Percentiles rank a stretch among this genome's conserved stretches.
These are phyloP conservation scores for Candida koratica DNA, from an alignment of 805 yeast species.

Conservation along the genomic window DNA sequence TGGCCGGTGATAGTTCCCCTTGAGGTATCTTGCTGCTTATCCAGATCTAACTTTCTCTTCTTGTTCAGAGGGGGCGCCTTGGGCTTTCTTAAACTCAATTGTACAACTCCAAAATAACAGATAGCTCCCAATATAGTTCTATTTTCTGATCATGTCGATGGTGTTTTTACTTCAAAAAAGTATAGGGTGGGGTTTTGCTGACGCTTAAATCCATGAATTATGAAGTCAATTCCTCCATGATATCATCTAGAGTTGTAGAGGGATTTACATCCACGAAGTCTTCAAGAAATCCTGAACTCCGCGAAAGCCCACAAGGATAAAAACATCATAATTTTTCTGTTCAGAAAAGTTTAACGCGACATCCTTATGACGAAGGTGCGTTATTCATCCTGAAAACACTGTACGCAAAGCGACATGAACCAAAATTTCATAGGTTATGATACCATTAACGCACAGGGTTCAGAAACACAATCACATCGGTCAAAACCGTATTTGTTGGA, in stretches of 20 bases:
- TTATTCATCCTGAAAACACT: too few species aligned
- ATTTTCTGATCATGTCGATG: constrained; percentile 4
- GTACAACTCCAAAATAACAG: constrained; percentile 2
- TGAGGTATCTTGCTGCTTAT: not conserved
- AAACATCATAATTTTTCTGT: too few species aligned
- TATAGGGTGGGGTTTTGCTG: constrained; percentile 9
- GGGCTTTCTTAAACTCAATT: not conserved
- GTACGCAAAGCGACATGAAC: too few species aligned
- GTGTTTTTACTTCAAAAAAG: constrained; percentile 10
- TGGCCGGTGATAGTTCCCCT: not conserved
- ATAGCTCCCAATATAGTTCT: constrained; percentile 7
- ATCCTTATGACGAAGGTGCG: too few species aligned
- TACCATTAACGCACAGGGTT: too few species aligned
- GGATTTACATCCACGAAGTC: constrained; percentile 10
- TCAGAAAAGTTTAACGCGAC: too few species aligned
- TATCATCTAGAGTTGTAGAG: constrained; percentile 11
- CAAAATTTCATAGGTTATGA: too few species aligned
- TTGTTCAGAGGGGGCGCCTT: not conserved
- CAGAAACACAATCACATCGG: too few species aligned
- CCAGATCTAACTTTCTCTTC: not conserved
- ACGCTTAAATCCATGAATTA: constrained; percentile 9
- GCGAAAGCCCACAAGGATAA: too few species aligned
- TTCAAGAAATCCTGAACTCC: not conserved
- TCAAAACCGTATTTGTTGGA: too few species aligned
- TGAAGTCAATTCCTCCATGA: constrained; percentile 5